A percentile compares a stretch with the other conserved stretches of the same genome.
These are phyloP conservation scores for Diaporthe vexans DNA, from an alignment of 2,329 filamentous ascomycete genomes.

Conservation along the genomic window DNA sequence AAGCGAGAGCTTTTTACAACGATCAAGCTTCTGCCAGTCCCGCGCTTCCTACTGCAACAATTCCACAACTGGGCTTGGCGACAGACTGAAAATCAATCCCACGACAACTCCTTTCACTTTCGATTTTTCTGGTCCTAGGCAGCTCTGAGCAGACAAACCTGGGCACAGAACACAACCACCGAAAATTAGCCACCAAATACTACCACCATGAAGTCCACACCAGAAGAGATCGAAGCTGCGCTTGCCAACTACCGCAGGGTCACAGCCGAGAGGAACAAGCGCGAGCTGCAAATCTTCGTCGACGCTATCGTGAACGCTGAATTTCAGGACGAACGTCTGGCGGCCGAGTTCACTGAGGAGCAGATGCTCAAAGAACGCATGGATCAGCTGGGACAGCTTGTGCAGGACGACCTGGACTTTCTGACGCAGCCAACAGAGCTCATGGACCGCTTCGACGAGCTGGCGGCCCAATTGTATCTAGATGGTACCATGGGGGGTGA, in stretches of 20 bases:
- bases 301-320: not conserved
- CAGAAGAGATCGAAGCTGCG: slow-evolving; percentile 7
- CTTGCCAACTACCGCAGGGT: not conserved
- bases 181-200: not conserved
- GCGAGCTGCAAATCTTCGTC: not conserved
- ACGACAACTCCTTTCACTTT: not conserved
- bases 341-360: not conserved
- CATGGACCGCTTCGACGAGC: not conserved
- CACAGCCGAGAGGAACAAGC: not conserved
- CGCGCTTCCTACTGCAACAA: not conserved
- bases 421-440: not conserved
- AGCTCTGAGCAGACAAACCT: not conserved
- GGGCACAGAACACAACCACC: not conserved
- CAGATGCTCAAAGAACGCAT: not conserved
- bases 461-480: not conserved
- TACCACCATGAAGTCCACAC: not conserved
- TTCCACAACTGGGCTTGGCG: not conserved
- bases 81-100: not conserved
- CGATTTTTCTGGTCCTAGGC: not conserved
- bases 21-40: not conserved
- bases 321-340: not conserved
- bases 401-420: not conserved
- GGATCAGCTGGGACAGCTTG: not conserved
- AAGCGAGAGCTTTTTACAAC: not conserved
- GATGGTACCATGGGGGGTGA: not conserved